These are phyloP conservation scores for Skeletonema tropicum DNA, from an alignment of 108 stramenopile species.

Conservation along the genomic window DNA sequence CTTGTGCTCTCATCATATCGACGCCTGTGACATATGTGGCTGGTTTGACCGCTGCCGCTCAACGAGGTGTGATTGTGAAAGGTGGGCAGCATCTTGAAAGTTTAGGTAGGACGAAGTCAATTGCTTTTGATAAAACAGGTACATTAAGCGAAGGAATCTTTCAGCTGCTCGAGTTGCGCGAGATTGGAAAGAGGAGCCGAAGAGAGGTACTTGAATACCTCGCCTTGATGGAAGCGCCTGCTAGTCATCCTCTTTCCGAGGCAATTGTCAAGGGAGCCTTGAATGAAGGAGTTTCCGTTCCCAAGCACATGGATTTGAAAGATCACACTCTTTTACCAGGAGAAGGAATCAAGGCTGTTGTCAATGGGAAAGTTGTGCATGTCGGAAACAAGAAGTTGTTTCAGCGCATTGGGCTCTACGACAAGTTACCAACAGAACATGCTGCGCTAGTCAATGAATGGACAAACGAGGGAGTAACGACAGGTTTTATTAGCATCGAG, in stretches of 20 bases:
- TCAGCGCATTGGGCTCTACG: constrained; percentile 56
- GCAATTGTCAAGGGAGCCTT: constrained; percentile 69
- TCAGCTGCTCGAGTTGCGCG: constrained; percentile 58
- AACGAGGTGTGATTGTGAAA: constrained; percentile 82
- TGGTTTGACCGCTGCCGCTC: constrained; percentile 82
- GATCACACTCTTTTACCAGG: constrained; percentile 67
- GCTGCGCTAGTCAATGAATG: constrained; percentile 52
- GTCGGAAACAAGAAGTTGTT: constrained; percentile 81
- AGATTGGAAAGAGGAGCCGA: constrained; percentile 33
- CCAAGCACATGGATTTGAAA: constrained; percentile 34
- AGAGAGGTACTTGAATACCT: constrained; percentile 58
- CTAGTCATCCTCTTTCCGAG: constrained; percentile 75
- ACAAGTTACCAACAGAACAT: constrained; percentile 28
- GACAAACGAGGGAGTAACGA: constrained; percentile 58
- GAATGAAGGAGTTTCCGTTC: constrained; percentile 57
- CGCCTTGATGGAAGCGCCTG: constrained; percentile 70
- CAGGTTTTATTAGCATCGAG: constrained; percentile 77
- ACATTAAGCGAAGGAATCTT: constrained; percentile 81
- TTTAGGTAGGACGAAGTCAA: constrained; percentile 56
- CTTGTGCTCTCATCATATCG: constrained; percentile 87
- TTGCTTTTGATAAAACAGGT: constrained; percentile 86
- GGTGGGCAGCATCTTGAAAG: constrained; percentile 80
- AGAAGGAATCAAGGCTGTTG: constrained; percentile 66
- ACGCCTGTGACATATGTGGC: constrained; percentile 89
- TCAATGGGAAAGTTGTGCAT: constrained; percentile 59